Conservation (phyloP, 129 eudicot species). For the Centaurea solstitialis region DNA sequence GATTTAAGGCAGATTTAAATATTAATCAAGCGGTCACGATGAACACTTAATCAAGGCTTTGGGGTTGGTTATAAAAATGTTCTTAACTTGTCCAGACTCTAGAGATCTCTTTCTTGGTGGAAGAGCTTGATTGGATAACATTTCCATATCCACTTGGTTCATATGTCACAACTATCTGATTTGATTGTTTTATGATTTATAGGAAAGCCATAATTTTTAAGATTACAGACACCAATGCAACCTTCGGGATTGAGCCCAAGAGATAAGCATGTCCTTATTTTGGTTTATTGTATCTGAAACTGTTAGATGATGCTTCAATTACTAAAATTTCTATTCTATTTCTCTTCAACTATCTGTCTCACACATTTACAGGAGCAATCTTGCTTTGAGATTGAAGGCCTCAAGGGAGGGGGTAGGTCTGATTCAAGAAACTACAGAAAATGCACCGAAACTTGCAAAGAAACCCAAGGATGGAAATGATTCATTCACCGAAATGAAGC, state of each 20-base stretch:
- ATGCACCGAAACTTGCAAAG: constrained; percentile 30
- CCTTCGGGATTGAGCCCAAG: constrained; percentile 50
- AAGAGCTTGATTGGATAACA: constrained; percentile 16
- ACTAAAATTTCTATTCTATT: constrained; percentile 7
- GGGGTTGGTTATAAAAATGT: background rate
- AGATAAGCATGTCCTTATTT: constrained; percentile 53
- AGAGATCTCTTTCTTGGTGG: background rate
- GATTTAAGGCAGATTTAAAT: background rate
- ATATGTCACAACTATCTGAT: constrained; percentile 34
- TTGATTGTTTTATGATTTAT: constrained; percentile 41
- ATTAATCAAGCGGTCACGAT: background rate
- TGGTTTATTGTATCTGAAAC: constrained; percentile 28
- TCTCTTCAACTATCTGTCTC: constrained; percentile 11
- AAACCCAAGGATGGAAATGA: constrained; percentile 29
- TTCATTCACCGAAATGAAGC: constrained; percentile 63
- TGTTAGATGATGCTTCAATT: constrained; percentile 18
- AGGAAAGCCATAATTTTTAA: constrained; percentile 45
- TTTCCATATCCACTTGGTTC: constrained; percentile 12
- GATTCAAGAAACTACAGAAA: constrained; percentile 42
- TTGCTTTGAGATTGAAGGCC: constrained; percentile 59
- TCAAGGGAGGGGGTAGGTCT: constrained; percentile 41
- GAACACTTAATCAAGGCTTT: background rate
- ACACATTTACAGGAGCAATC: constrained; percentile 44
- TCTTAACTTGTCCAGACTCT: background rate
- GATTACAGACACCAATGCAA: constrained; percentile 54